phyloP scores from a whole-genome alignment of 108 stramenopile genomes.

The Cyclostephanos tholiformis region DNA sequence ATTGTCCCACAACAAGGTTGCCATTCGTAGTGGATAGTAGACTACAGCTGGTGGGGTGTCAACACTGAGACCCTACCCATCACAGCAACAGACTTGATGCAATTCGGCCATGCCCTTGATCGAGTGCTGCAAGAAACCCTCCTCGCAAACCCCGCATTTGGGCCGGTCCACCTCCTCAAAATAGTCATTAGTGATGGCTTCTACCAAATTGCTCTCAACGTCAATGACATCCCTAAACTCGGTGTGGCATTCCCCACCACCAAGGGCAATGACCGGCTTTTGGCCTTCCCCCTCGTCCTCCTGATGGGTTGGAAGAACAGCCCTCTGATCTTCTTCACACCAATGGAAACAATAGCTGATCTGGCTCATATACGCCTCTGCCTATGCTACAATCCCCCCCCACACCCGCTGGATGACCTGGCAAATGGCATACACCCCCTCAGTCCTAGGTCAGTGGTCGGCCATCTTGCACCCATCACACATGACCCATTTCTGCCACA shows the following conservation, averaged over 20 bases:
- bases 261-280: background rate
- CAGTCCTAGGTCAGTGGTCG: too few species aligned
- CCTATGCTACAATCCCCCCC: too few species aligned
- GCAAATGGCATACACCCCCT: background rate
- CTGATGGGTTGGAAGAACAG: constrained; percentile 4
- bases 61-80: too few species aligned
- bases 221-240: constrained; percentile 25
- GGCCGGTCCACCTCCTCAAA: background rate
- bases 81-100: too few species aligned
- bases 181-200: constrained; percentile 17
- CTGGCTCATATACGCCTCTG: too few species aligned
- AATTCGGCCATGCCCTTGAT: too few species aligned
- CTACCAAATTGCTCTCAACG: constrained; percentile 17
- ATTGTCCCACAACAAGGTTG: too few species aligned
- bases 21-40: too few species aligned
- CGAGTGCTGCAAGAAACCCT: too few species aligned
- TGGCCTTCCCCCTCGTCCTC: background rate
- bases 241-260: constrained; percentile 30
- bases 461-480: too few species aligned
- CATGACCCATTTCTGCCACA: too few species aligned
- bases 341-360: background rate
- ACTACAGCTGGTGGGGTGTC: too few species aligned
- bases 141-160: background rate
- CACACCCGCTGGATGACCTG: background rate
- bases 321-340: background rate